Base-by-base conservation (phyloP, 306 rosid genomes). In the Gleditsia sinensis region DNA sequence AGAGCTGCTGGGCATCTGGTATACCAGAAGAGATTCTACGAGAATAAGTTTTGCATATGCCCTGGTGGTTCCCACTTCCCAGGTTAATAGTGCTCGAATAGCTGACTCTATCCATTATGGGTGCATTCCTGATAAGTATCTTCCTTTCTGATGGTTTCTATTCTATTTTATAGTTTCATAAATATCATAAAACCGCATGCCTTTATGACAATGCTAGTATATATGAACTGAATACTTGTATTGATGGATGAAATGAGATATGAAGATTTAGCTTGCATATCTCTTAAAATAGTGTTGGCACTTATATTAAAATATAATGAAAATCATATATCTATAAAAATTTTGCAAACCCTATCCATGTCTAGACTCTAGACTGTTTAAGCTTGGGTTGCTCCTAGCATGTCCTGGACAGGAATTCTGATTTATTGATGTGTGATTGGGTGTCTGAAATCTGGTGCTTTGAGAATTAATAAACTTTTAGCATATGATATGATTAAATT, bases 11-110 rank as follows among this genome's bases (percentile, higher is more conserved):
- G 98, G 75, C 91, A 80, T 69, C 80, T 92, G 77, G 72, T 87
- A 51, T 94, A 94, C 81, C 99, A 94, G 77, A 90, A 90, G 84
- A 86, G 88, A 82, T 94, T 94, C 74, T 94, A 94, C 79, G 82
- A 71, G 59, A 94, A 88, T 39, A 94, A 90, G 78, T 92, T 88
- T 77, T 94, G 98, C 81, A 90, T 94, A 72, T 94, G 99, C 83
- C 99, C 99, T 49, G 97, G 99, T 45, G 99, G 99, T n/a, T n/a
- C n/a, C n/a, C n/a, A n/a, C n/a, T 70, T 94, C 99, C 30, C 97
- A 94, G 82, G 99, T 94, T 68, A 94, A 94, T 71, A 94, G 99
- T 81, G 97, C 99, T 69, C 98, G 99, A 39, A 89, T 90, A 74
- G 75, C 93, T 32, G 99, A 94, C 74, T 88, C 97, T 75, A 94